Evolutionary conservation across 768 basidiomycete species (phyloP), one percentile per base, ranked within the genome.

Genomic region (Psilocybe tampanensis): DNA sequence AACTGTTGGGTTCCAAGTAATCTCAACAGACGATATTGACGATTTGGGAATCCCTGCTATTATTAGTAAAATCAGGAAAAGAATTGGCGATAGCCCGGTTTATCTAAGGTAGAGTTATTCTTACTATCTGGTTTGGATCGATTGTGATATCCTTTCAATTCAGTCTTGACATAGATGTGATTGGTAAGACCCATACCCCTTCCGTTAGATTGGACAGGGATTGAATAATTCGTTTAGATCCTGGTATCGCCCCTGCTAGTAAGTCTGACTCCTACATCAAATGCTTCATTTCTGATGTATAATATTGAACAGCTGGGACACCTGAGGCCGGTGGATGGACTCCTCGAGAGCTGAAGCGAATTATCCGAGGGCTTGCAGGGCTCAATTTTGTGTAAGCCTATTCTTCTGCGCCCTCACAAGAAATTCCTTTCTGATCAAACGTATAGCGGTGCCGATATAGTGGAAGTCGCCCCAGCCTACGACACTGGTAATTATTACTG

Each of bases 241-340:
- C 91, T 45, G 85, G 85, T 29, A 68, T 91, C 57, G 92, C 92
- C 29, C 92, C 91, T 45, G 91, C 84, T 7, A 90, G 88, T 89
- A 65, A 67, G 87, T 76, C 21, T 32, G 23, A 9, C 8, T 58
- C 9, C 47, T 32, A 23, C 47, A 15, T 49, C 17, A 47, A 44
- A 39, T 34, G 1, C 22, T 34, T 44, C 12, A 58, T 45, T 41
- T 18, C 52, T 59, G 22, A 55, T 36, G 45, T 47, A 33, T 52
- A 4, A 29, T 29, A 29, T 29, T 15, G 43, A 54, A 3, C 65
- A 91, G 88, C 92, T 55, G 90, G 92, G 13, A 93, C 92, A 1
- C 92, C 92, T 13, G 92, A 94, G 69, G 79, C 87, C 2, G 92
- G 92, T 29, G 92, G 92, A 12, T 92, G 89, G 90, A 91, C 92